Evolutionary conservation across 148 eudicot species (phyloP).

Genomic region (Rhododendron henanense): DNA sequence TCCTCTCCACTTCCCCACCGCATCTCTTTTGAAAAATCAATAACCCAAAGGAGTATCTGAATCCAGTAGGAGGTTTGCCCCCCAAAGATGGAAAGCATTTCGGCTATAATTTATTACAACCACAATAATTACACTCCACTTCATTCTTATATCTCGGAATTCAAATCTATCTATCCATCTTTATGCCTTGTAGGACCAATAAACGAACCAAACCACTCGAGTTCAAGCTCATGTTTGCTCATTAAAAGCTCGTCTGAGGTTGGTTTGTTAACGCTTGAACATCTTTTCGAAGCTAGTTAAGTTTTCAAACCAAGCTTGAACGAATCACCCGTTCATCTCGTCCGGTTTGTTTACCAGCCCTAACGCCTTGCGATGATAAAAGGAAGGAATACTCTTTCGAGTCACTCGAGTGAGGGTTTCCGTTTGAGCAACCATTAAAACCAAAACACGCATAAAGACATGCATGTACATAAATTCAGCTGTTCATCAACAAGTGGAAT

Average conservation of each 20-base stretch:
- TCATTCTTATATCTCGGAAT: neutral
- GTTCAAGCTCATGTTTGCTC: neutral
- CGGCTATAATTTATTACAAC: neutral
- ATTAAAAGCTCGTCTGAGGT: neutral
- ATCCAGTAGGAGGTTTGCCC: neutral
- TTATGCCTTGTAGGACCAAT: neutral
- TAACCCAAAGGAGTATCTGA: neutral
- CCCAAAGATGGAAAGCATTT: no score
- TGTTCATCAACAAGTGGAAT: neutral
- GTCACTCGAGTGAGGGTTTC: neutral
- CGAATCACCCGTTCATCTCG: neutral
- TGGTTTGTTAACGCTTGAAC: neutral
- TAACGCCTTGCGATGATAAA: neutral
- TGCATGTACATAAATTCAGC: neutral
- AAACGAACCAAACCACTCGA: neutral
- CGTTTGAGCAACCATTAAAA: neutral
- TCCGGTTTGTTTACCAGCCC: neutral
- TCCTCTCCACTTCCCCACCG: neutral
- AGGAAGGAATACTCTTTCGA: neutral
- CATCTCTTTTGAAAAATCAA: neutral
- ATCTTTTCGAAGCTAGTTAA: neutral
- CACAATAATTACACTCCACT: neutral
- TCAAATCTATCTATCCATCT: neutral
- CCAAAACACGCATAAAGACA: neutral
- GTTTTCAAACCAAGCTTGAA: neutral